These are phyloP conservation scores for Dendrobium officinale DNA, from an alignment of 106 monocot species.

Conservation along the genomic window DNA sequence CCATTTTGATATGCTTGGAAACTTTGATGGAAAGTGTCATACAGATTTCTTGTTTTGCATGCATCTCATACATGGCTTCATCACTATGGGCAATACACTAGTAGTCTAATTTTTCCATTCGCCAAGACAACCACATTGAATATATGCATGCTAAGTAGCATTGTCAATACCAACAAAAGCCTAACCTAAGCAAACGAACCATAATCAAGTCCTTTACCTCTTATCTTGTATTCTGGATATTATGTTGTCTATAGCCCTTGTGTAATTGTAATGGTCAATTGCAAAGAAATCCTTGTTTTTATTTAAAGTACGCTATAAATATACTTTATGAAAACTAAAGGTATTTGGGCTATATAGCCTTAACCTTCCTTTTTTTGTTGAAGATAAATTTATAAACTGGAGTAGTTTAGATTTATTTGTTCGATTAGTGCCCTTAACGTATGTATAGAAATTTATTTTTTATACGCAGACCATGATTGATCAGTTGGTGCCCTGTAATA, in stretches of 20 bases:
- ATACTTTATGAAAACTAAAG: not conserved
- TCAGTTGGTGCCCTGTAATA: too few species aligned
- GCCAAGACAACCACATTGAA: not conserved
- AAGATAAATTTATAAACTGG: too few species aligned
- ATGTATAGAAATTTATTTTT: too few species aligned
- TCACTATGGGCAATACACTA: not conserved
- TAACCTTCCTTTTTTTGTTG: too few species aligned
- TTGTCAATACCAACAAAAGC: not conserved
- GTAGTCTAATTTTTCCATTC: not conserved
- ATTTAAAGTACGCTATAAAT: not conserved
- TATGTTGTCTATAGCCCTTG: too few species aligned
- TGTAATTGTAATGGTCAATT: too few species aligned
- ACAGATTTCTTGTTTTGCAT: not conserved
- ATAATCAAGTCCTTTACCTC: too few species aligned
- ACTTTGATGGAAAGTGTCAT: not conserved
- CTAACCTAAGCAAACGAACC: not conserved
- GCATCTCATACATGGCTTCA: not conserved
- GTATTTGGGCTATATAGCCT: too few species aligned
- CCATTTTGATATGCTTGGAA: not conserved
- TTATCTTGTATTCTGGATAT: too few species aligned
- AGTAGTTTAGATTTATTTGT: too few species aligned
- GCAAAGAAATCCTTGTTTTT: not conserved
- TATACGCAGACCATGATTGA: too few species aligned
- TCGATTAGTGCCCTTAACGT: too few species aligned
- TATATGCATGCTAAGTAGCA: not conserved